phyloP scores from a whole-genome alignment of 345 rosid species.

The Linum trigynum region DNA sequence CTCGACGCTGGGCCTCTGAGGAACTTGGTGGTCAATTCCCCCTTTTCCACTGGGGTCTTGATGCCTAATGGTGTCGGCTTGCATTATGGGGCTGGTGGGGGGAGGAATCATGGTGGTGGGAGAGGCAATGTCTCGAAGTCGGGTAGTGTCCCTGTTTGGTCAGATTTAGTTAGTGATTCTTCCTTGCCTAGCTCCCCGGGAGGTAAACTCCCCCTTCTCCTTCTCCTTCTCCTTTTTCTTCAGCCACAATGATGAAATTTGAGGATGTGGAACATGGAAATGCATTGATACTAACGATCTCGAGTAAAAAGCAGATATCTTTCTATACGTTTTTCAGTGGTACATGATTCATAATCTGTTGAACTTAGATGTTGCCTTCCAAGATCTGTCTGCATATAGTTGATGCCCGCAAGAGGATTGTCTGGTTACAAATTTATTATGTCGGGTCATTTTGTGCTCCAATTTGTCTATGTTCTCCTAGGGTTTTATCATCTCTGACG shows the following conservation, averaged over 20 bases:
- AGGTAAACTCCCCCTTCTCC: background rate
- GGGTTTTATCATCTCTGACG: background rate
- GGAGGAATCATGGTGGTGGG: background rate
- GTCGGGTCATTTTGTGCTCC: background rate
- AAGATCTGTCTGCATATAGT: too few species aligned
- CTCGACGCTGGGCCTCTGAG: constrained; percentile 24
- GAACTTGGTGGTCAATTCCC: constrained; percentile 36
- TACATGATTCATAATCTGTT: too few species aligned
- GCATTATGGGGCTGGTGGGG: constrained; percentile 10
- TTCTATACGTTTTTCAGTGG: too few species aligned
- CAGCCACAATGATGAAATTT: background rate
- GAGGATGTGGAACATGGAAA: too few species aligned
- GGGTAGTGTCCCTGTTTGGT: constrained; percentile 20
- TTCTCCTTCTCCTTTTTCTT: constrained; percentile 5
- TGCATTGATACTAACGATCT: too few species aligned
- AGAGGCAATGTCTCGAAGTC: constrained; percentile 22
- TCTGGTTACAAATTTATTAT: too few species aligned
- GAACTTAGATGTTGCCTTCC: too few species aligned
- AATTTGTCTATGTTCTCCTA: too few species aligned
- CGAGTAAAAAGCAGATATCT: too few species aligned
- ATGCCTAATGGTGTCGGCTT: constrained; percentile 48
- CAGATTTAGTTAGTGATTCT: too few species aligned
- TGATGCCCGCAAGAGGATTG: too few species aligned
- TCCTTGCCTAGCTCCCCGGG: too few species aligned
- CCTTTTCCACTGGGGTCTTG: constrained; percentile 23